Evolutionary conservation across 306 rosid genomes (phyloP), one percentile per base, ranked within the genome.

Genomic region (Elaeagnus macrophylla): DNA sequence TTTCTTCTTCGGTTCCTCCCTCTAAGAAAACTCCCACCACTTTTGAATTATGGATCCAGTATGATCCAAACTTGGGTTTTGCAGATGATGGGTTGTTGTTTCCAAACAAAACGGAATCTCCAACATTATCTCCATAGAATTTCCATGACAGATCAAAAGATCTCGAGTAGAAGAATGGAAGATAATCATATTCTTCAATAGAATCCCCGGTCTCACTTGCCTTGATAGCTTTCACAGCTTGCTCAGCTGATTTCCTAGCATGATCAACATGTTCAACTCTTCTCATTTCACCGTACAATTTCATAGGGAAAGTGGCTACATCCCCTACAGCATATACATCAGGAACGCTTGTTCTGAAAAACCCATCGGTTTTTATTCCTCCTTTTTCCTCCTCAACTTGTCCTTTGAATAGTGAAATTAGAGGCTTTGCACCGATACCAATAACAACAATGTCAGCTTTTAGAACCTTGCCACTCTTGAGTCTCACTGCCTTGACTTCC

Each of bases 181-280:
- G 37, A 39, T 68, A 72, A 39, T 68, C 76, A 36, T 68, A 77
- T 59, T 52, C 72, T 35, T 68, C 70, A 12, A 64, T 60, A 3
- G 25, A 13, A 38, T 41, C 42, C 7, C 50, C 69, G 14, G 51
- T 42, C 42, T 72, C 77, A 1, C 65, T 7, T 41, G 67, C 76
- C 65, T 58, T 72, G 38, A 77, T 72, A 15, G 46, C 75, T 39
- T 58, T 67, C 54, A 77, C 78, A 8, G 67, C 82, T 17, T 77
- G 71, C 70, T 57, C 72, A 6, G 82, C 75, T 45, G 82, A 77
- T 59, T 53, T 72, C 37, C 78, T 60, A 8, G 82, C 79, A 54
- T 77, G 79, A 40, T 77, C 78, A 39, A 77, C 82, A 48, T 72
- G 77, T 58, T 71, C 79, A 14, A 72, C 58, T 71, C 82, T 68